Base-by-base conservation (phyloP, 2,329 filamentous ascomycete species). In the Cladosporium sp. region DNA sequence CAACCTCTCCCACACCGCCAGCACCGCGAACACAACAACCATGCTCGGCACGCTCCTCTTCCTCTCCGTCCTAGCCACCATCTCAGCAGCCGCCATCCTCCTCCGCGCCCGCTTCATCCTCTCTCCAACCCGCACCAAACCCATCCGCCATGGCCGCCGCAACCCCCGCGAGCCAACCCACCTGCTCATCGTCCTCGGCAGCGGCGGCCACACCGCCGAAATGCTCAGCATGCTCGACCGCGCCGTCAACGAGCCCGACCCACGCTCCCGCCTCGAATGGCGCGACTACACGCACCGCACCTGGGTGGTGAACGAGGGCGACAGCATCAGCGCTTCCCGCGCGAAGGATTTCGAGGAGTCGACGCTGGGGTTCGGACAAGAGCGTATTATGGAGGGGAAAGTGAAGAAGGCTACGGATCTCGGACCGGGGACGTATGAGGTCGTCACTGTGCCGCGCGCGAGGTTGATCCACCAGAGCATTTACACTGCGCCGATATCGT, bases 171-270 rank as follows among this genome's bases (percentile, higher is more conserved):
- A 73, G 4, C 80, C 81, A 30, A 82, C 83, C 7, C 88, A 93
- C 77, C 82, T 93, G 64, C 82, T 96, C 36, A 86, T 96, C 69
- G 89, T 98, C 30, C 89, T 98, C 28, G 95, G 95, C 62, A 96
- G 92, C 2, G 95, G 95, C 36, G 95, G 95, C 0, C 95, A 99
- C 79, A 97, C 95, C 0, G 89, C 92, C 58, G 95, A 99, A 79
- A 96, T 99, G 91, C 84, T 97, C 69, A 88, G 90, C 74, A 91
- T 97, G 82, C 87, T 99, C 72, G 81, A 83, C 71, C 86, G 85
- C 70, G 86, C 85, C 74, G 82, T 81, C 66, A 79, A 79, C 47
- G 83, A 70, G 34, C 52, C 65, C 5, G 67, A 72, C 30, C 28
- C 32, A 3, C 4, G 15, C 36, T 12, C 59, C 24, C 70, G 71